Evolutionary conservation across 2,329 filamentous ascomycete species (phyloP), one percentile per base, ranked within the genome.

Genomic region (Beauveria sp.): DNA sequence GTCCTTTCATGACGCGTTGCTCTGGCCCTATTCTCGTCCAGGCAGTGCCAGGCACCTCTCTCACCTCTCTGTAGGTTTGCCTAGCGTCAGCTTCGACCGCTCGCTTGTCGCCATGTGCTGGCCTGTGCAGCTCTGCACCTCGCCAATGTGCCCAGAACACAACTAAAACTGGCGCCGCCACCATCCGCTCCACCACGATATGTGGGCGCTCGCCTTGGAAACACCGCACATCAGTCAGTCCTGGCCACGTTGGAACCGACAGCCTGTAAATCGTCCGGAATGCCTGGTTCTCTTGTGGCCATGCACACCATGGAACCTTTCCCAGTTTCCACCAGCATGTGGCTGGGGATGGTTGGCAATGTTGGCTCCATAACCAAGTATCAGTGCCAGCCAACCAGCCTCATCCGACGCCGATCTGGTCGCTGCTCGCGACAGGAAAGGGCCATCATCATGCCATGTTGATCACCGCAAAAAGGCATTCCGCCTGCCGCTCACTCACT

Each of bases 1-100:
- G 51, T 30, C 30, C 51, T 40, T 37, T 61, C 51, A 61, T 61
- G 58, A 61, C 58, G 58, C 58, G 50, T 61, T 51, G 50, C 58
- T 55, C 43, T 48, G 51, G 20, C 41, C 57, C 37, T 47, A 28
- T 24, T 24, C 26, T 40, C 16, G 55, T 51, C 55, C 34, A 30
- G 28, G 57, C 41, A 26, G 34, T 16, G 34, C 34, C 34, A 37
- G 34, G 34, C 14, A 37, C 34, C 48, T 53, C 8, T 46, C 30
- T 34, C 28, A 30, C 28, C 22, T 52, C 30, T 14, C 6, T 44
- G 40, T 59, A 59, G 26, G 57, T 59, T 59, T 59, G n/a, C 40
- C 48, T 59, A 59, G 57, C 48, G 57, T 24, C 56, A 30, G 47
- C 34, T 43, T 37, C 34, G 34, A 37, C 44, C 22, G 18, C 9